Evolutionary conservation across 257 asterid genomes (phyloP).

Genomic region (Salvia hispanica): DNA sequence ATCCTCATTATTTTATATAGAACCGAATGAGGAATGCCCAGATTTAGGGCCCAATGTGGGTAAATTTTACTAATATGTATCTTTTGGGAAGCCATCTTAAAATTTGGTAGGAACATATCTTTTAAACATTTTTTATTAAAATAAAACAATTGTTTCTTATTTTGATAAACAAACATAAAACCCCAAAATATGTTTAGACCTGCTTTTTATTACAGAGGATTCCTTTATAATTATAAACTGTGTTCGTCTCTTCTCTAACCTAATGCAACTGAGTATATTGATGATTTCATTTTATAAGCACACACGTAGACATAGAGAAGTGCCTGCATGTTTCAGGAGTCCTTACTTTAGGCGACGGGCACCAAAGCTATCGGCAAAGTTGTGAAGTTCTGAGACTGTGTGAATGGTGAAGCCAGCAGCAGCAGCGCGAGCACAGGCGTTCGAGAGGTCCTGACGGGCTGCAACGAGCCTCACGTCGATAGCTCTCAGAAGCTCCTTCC

Average conservation of each 20-base stretch:
- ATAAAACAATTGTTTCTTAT: neutral
- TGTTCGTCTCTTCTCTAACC: neutral
- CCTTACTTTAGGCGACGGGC: constrained; percentile 82
- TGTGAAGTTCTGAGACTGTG: constrained; percentile 71
- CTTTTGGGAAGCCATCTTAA: too few species aligned
- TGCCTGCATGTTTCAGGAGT: neutral
- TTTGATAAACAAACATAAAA: too few species aligned
- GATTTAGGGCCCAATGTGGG: neutral
- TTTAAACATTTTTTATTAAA: neutral
- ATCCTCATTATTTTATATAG: neutral
- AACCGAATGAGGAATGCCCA: neutral
- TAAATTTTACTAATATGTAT: too few species aligned
- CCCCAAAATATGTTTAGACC: neutral
- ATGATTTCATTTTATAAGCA: neutral
- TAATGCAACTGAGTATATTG: neutral
- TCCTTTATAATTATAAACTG: neutral
- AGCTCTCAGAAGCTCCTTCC: constrained; percentile 93
- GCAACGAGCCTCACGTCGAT: constrained; percentile 85
- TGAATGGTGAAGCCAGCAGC: constrained; percentile 80
- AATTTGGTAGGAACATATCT: neutral
- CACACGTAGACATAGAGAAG: neutral
- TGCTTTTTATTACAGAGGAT: neutral
- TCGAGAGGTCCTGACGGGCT: constrained; percentile 70
- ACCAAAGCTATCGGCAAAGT: constrained; percentile 78
- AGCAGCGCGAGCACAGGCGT: constrained; percentile 76